These are phyloP conservation scores for Aotearoamyces nothofagi DNA, from an alignment of 2,329 filamentous ascomycete species.

Conservation along the genomic window DNA sequence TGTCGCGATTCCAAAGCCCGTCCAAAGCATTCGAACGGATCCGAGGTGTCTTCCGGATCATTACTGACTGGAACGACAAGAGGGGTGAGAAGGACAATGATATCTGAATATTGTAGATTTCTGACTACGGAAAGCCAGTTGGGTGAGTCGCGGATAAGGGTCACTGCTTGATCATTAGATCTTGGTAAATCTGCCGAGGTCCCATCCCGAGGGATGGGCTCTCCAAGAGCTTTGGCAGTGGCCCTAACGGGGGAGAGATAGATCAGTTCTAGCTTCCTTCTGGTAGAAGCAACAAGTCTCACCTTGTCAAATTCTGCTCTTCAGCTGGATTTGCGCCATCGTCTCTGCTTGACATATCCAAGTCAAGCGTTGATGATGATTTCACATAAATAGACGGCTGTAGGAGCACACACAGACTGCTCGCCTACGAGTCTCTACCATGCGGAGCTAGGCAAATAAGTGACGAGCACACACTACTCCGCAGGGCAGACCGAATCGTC, in stretches of 20 bases:
- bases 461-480: no score
- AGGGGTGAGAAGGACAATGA: constrained; percentile 48
- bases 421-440: no score
- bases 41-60: constrained; percentile 28
- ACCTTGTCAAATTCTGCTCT: background rate
- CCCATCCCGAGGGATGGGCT: no score
- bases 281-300: no score
- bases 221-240: no score
- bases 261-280: no score
- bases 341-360: background rate
- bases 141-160: constrained; percentile 17
- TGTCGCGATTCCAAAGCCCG: constrained; percentile 44
- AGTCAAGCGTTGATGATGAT: constrained; percentile 1
- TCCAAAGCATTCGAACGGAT: constrained; percentile 62
- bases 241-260: no score
- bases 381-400: background rate
- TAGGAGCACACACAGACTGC: no score
- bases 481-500: no score
- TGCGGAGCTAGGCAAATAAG: no score
- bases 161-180: constrained; percentile 4
- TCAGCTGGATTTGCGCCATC: background rate
- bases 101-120: constrained; percentile 30
- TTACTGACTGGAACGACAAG: constrained; percentile 31
- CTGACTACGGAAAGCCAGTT: constrained; percentile 31
- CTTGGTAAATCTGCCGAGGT: background rate